Evolutionary conservation across 139 green algal species (phyloP), one percentile per base, ranked within the genome.

Genomic region (Coelastrella sp.): DNA sequence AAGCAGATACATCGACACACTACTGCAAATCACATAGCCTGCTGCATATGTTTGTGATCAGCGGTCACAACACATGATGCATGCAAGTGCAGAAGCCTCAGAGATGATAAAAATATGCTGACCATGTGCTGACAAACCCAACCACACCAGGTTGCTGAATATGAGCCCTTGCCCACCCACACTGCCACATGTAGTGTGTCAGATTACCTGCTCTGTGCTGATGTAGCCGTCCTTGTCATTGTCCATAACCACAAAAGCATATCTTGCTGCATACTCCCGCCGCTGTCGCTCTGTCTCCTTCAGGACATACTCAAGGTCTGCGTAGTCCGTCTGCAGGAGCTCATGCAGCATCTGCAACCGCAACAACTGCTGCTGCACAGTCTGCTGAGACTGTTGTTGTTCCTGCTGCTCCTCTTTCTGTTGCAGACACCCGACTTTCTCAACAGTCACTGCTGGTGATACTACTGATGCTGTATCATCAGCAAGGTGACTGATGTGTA

Each of bases 181-280:
- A n/a, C n/a, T n/a, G n/a, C n/a, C n/a, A n/a, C n/a, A n/a, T n/a
- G n/a, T n/a, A 67, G 23, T 67, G 59, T 21, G 19, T 13, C 59
- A 34, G 35, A 35, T 17, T 53, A 82, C 75, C 75, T 84, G 78
- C 40, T 84, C 23, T 81, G 83, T 62, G 83, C 74, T 77, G 69
- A 93, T 88, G 74, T 89, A 81, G 30, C 90, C 90, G 53, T 93
- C 90, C 11, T 73, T 45, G 64, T 93, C 87, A 57, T 68, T n/a
- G 37, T 93, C 90, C 32, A 93, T 67, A 25, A 89, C 45, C 45
- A 85, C 71, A 76, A 92, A 92, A 3, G 83, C 80, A 62, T 88
- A 92, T 34, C 90, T 79, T n/a, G 84, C 84, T 7, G 86, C 86
- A 48, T 89, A 92, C 69, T 88, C 89, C 37, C 84, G 62, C 50